Evolutionary conservation across 768 basidiomycete species (phyloP).

Genomic region (Trametes cubensis): DNA sequence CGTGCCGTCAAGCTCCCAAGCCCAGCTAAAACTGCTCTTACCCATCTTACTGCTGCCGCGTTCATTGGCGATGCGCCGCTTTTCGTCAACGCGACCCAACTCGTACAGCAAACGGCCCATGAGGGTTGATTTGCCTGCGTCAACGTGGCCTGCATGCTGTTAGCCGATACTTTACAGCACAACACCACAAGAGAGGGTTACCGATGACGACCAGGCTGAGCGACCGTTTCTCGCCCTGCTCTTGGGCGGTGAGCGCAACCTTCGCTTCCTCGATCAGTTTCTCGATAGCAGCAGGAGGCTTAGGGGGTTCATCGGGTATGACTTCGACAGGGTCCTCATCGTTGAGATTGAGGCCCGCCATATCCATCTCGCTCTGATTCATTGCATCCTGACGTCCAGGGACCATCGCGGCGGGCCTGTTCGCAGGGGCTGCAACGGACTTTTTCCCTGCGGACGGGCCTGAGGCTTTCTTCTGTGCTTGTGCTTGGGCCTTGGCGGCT

Average conservation of each 20-base stretch:
- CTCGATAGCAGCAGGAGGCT: constrained; percentile 71
- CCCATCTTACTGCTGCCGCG: constrained; percentile 87
- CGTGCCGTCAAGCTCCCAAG: constrained; percentile 95
- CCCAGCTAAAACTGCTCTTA: constrained; percentile 96
- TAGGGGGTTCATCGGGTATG: constrained; percentile 50
- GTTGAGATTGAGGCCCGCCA: constrained; percentile 72
- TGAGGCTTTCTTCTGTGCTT: constrained; percentile 44
- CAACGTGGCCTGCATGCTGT: constrained; percentile 79
- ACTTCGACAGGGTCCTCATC: constrained; percentile 40
- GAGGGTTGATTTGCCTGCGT: constrained; percentile 97
- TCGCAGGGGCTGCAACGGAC: constrained; percentile 24
- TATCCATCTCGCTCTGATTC: constrained; percentile 69
- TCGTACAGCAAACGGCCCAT: constrained; percentile 96
- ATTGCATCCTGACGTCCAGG: constrained; percentile 37
- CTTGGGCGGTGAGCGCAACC: constrained; percentile 49
- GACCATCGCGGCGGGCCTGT: constrained; percentile 44
- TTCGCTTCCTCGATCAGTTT: constrained; percentile 84
- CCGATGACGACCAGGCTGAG: constrained; percentile 93
- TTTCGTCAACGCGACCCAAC: constrained; percentile 85
- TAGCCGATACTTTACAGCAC: background rate
- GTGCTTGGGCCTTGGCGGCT: constrained; percentile 54
- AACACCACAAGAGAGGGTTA: constrained; percentile 35
- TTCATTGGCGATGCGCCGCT: constrained; percentile 81
- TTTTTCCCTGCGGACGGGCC: constrained; percentile 38
- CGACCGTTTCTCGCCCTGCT: constrained; percentile 60